A percentile compares a stretch with the other conserved stretches of the same genome.
phyloP scores from a whole-genome alignment of 768 basidiomycete species.

The Hortiboletus campestris region DNA sequence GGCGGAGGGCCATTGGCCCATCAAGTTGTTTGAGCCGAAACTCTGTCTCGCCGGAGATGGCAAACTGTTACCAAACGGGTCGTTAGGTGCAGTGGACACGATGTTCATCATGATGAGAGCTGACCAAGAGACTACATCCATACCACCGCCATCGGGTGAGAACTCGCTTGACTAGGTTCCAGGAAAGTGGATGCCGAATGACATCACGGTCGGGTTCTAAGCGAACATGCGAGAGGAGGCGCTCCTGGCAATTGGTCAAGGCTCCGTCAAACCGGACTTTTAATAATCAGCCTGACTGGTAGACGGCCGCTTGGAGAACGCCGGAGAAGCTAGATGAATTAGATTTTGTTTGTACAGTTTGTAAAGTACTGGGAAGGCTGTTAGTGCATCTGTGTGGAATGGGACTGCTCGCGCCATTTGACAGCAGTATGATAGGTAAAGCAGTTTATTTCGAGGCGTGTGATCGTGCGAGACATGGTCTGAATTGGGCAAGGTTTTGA shows the following conservation, averaged over 20 bases:
- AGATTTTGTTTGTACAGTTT: conserved; percentile 46
- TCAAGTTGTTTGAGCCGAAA: conserved; percentile 68
- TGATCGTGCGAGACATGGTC: too few species aligned
- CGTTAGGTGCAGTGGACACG: not conserved
- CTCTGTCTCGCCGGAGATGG: conserved; percentile 65
- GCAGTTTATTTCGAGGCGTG: conserved; percentile 60
- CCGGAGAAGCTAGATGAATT: conserved; percentile 53
- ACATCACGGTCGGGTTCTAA: conserved; percentile 42
- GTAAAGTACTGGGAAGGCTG: conserved; percentile 54
- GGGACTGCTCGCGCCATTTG: conserved; percentile 47
- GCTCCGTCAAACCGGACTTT: not conserved
- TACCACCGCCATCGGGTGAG: conserved; percentile 67
- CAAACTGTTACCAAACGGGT: conserved; percentile 44
- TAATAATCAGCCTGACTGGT: conserved; percentile 22
- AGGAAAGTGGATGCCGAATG: conserved; percentile 43
- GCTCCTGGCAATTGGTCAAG: conserved; percentile 41
- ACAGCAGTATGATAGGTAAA: conserved; percentile 73
- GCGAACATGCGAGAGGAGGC: conserved; percentile 49
- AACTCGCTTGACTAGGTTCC: conserved; percentile 46
- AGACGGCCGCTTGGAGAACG: conserved; percentile 61
- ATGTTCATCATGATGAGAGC: conserved; percentile 13
- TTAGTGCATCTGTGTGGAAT: conserved; percentile 1
- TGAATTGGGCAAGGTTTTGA: too few species aligned
- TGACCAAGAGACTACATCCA: conserved; percentile 60
- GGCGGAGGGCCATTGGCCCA: conserved; percentile 70